A percentile compares a stretch with the other conserved stretches of the same genome.
Conservation (phyloP, 2,329 filamentous ascomycete genomes). For the Tolypocladium cylindrosporum region DNA sequence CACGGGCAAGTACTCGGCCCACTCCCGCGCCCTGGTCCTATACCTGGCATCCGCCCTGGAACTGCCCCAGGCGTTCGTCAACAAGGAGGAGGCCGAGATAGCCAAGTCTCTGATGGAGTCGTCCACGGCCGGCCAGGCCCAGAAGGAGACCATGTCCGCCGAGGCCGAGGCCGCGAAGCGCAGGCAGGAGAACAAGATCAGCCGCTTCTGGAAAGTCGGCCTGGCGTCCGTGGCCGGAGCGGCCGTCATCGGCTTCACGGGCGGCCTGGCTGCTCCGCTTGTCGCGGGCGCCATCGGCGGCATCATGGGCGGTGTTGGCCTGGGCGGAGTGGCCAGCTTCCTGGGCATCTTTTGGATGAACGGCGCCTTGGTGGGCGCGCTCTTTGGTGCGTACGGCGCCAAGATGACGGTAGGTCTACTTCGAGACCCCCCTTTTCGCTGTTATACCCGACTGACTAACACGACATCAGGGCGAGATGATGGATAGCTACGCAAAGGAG, state of each 20-base stretch:
- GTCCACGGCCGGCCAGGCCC: constrained; percentile 31
- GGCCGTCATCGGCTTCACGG: constrained; percentile 81
- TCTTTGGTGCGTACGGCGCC: constrained; percentile 85
- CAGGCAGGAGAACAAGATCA: constrained; percentile 57
- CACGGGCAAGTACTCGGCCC: constrained; percentile 63
- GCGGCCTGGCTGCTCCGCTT: constrained; percentile 79
- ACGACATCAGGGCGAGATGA: constrained; percentile 55
- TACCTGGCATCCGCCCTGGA: constrained; percentile 58
- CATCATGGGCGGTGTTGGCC: constrained; percentile 73
- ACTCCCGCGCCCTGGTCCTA: constrained; percentile 60
- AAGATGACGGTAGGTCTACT: constrained; percentile 45
- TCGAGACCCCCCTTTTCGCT: too few relatives aligned
- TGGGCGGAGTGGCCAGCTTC: constrained; percentile 79
- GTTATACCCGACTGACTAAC: constrained; percentile 9
- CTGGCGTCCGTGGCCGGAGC: constrained; percentile 82
- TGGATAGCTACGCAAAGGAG: constrained; percentile 79
- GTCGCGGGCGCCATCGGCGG: constrained; percentile 79
- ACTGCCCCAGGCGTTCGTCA: constrained; percentile 51
- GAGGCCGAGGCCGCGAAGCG: constrained; percentile 68
- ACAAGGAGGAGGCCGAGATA: constrained; percentile 63
- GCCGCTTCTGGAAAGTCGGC: constrained; percentile 82
- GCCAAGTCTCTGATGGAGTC: constrained; percentile 65
- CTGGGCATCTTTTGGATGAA: constrained; percentile 81
- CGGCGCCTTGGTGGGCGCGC: constrained; percentile 70
- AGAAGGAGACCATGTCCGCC: constrained; percentile 50